Evolutionary conservation across 208 protist genomes (phyloP), one percentile per base, ranked within the genome.

Genomic region (Trypanosoma congolense): DNA sequence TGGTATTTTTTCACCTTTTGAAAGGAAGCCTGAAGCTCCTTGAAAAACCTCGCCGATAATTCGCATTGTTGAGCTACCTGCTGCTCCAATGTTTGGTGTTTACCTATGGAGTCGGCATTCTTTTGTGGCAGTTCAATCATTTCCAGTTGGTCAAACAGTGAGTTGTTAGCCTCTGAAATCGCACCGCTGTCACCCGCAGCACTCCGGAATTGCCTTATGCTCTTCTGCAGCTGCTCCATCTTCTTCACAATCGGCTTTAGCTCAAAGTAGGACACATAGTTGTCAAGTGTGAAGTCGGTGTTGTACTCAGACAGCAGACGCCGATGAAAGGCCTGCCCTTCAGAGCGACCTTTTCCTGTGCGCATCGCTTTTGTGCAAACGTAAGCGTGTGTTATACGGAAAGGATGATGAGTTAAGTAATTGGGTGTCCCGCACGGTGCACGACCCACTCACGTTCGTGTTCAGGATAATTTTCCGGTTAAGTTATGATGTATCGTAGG

Each of bases 301-400:
- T 83, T 84, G 63, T 93, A 93, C 71, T 90, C 82, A 22, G 78
- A 87, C 45, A 93, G 72, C 18, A 93, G 75, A 45, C 71, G 79
- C 35, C 86, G 82, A 55, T 86, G 79, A 54, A 90, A 90, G 43
- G 80, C 64, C 61, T 89, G 81, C 4, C 80, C 84, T 54, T 92
- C 75, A 18, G 77, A 83, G 46, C 47, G 60, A 14, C 63, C 65
- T 56, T 89, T 88, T 12, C 77, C 78, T 3, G 84, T 92, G 4
- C 69, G 62, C 45, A 92, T 77, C n/a, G n/a, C n/a, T n/a, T n/a
- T n/a, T n/a, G n/a, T n/a, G n/a, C n/a, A n/a, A n/a, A n/a, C n/a
- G n/a, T n/a, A n/a, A n/a, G n/a, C n/a, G n/a, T n/a, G n/a, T n/a
- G n/a, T n/a, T n/a, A n/a, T n/a, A n/a, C n/a, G n/a, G n/a, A n/a